These are phyloP conservation scores for Kluyveromyces marxianus DNA, from an alignment of 1,139 yeast species.

Conservation along the genomic window DNA sequence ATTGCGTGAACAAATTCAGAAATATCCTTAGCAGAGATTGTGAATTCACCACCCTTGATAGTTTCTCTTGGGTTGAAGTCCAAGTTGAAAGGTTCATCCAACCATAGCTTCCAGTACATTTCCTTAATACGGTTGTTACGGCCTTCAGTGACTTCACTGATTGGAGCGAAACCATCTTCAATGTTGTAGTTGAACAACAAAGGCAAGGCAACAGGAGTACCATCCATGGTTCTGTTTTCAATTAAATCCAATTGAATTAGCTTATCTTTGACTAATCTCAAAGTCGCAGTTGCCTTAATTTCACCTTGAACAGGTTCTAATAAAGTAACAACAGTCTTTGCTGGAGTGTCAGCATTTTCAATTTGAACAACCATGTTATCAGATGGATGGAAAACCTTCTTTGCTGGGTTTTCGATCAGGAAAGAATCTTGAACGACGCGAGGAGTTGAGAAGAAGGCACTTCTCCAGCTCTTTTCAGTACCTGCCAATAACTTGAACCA, in stretches of 20 bases:
- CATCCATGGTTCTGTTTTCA: conserved; percentile 84
- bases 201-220: conserved; percentile 63
- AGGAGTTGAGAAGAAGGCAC: conserved; percentile 74
- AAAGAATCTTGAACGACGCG: conserved; percentile 80
- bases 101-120: conserved; percentile 98
- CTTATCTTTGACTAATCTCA: conserved; percentile 41
- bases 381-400: conserved; percentile 72
- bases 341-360: conserved; percentile 40
- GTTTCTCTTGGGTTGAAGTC: conserved; percentile 63
- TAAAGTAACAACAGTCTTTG: conserved; percentile 55
- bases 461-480: conserved; percentile 73
- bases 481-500: conserved; percentile 90
- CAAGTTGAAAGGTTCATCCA: conserved; percentile 61
- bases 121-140: conserved; percentile 90
- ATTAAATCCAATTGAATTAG: conserved; percentile 63
- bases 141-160: conserved; percentile 79
- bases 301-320: conserved; percentile 70
- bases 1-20: conserved; percentile 94
- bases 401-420: conserved; percentile 73
- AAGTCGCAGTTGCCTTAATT: conserved; percentile 58
- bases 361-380: conserved; percentile 52
- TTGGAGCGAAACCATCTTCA: conserved; percentile 89
- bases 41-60: conserved; percentile 59
- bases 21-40: conserved; percentile 69
- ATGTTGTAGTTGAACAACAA: conserved; percentile 76